A percentile compares a stretch with the other conserved stretches of the same genome.
Evolutionary conservation across 768 basidiomycete genomes (phyloP).

Genomic region (Collybia sp.): DNA sequence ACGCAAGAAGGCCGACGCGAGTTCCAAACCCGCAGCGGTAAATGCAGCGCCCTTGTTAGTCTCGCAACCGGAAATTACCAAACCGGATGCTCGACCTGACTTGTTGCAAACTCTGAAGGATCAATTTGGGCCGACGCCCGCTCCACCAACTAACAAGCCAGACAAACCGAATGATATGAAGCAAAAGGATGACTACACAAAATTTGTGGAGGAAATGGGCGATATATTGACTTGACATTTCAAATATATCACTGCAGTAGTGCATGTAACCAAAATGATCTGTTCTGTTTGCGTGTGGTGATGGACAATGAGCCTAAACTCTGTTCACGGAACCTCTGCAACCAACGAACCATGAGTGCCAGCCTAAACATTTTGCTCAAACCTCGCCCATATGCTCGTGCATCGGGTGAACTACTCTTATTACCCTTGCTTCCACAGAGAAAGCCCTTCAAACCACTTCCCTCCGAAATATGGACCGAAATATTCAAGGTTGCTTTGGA

Average conservation of each 20-base stretch:
- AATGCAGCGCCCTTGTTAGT: constrained; percentile 63
- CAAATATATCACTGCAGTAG: constrained; percentile 6
- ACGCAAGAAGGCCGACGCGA: constrained; percentile 53
- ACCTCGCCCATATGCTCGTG: constrained; percentile 62
- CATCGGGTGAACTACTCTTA: constrained; percentile 56
- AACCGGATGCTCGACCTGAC: constrained; percentile 50
- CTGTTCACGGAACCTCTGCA: too few relatives aligned
- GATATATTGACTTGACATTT: constrained; percentile 48
- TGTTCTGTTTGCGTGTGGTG: too few relatives aligned
- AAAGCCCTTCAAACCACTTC: constrained; percentile 49
- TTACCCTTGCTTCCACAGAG: constrained; percentile 62
- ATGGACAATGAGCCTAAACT: too few relatives aligned
- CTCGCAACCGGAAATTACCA: constrained; percentile 24
- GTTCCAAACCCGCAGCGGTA: constrained; percentile 28
- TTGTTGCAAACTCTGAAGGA: constrained; percentile 56
- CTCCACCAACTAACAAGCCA: constrained; percentile 12
- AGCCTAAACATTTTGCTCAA: constrained; percentile 43
- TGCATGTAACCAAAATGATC: too few relatives aligned
- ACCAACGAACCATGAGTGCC: too few relatives aligned
- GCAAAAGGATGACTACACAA: constrained; percentile 66
- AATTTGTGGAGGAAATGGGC: constrained; percentile 72
- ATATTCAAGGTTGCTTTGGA: constrained; percentile 44
- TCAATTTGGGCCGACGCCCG: constrained; percentile 47
- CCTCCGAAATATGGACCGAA: constrained; percentile 66
- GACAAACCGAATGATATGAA: constrained; percentile 14